Base-by-base conservation (phyloP, 225 moss, liverwort and hornwort species). In the Physcomitrium patens region DNA sequence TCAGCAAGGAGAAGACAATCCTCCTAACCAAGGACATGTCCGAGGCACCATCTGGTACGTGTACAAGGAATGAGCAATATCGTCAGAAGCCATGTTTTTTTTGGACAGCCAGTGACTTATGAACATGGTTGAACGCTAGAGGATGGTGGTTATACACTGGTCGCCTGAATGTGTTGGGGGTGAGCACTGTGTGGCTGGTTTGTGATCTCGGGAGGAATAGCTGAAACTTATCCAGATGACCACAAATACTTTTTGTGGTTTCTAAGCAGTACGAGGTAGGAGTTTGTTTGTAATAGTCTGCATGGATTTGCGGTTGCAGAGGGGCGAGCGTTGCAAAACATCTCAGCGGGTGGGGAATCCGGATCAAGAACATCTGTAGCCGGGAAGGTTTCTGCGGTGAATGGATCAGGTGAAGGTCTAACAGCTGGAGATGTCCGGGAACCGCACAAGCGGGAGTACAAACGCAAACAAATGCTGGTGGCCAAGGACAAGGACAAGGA, bases 401-500 rank as follows among this genome's bases (percentile, higher is more conserved):
- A 63, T 60, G 47, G 67, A 24, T 66, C 77, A 4, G 77, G 80
- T 43, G 86, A 86, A 9, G 59, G 62, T 48, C 16, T 68, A 42
- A 44, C 22, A 63, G 80, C 84, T 55, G 91, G 88, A 77, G 86
- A 78, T 70, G 76, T 67, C 72, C 85, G 85, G 62, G 93, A 94
- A 61, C 62, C 75, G 18, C 87, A 62, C 47, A 94, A 89, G 82
- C 90, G 91, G 10, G 94, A 94, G 44, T 81, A 81, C 15, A 73
- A 79, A 19, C 83, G 80, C 62, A 90, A 87, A 63, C 91, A 91
- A 67, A 65, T 90, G 62, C 60, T 83, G 44, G 62, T 85, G 54
- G 79, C 78, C 55, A 94, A 91, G 74, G 58, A 89, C 14, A 90
- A 87, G 66, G n/a, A 84, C 18, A 93, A 86, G 63, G 90, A 91